Percentiles rank a stretch among this genome's conserved stretches.
Evolutionary conservation across 345 rosid species (phyloP).

Genomic region (Eucalyptus urophylla): DNA sequence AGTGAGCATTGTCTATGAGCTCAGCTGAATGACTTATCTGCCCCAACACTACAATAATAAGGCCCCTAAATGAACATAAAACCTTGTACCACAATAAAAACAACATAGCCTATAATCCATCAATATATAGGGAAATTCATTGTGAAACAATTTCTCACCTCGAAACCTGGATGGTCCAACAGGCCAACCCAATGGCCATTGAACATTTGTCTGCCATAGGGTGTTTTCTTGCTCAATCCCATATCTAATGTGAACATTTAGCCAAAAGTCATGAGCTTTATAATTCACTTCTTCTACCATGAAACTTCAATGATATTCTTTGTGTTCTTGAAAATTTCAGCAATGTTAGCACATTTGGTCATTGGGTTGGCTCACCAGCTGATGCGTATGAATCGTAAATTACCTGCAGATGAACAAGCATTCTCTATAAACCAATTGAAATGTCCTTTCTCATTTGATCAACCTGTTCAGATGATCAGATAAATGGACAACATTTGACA

Average conservation of each 20-base stretch:
- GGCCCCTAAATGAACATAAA: slow-evolving; percentile 51
- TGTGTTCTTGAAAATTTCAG: slow-evolving; percentile 60
- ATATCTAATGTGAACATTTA: slow-evolving; percentile 15
- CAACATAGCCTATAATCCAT: neutral
- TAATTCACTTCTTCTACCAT: slow-evolving; percentile 29
- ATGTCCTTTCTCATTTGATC: too few relatives aligned
- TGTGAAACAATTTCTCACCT: slow-evolving; percentile 22
- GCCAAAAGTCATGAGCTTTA: neutral
- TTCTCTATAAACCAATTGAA: neutral
- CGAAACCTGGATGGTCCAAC: slow-evolving; percentile 84
- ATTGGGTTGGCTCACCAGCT: slow-evolving; percentile 84
- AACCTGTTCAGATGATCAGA: too few relatives aligned
- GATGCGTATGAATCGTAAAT: slow-evolving; percentile 75
- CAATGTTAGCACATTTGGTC: slow-evolving; percentile 85
- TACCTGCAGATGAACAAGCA: slow-evolving; percentile 26
- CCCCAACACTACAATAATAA: slow-evolving; percentile 90
- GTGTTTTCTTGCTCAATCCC: slow-evolving; percentile 97
- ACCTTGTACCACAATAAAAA: neutral
- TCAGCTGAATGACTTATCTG: slow-evolving; percentile 84
- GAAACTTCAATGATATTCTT: slow-evolving; percentile 59
- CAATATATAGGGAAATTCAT: neutral
- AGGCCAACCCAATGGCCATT: slow-evolving; percentile 97
- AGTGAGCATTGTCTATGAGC: slow-evolving; percentile 94
- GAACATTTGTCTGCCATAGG: slow-evolving; percentile 58
- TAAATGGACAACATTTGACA: too few relatives aligned